Evolutionary conservation across 371 early-diverging fungal species (phyloP).

Genomic region (Haplosporangium sp.): DNA sequence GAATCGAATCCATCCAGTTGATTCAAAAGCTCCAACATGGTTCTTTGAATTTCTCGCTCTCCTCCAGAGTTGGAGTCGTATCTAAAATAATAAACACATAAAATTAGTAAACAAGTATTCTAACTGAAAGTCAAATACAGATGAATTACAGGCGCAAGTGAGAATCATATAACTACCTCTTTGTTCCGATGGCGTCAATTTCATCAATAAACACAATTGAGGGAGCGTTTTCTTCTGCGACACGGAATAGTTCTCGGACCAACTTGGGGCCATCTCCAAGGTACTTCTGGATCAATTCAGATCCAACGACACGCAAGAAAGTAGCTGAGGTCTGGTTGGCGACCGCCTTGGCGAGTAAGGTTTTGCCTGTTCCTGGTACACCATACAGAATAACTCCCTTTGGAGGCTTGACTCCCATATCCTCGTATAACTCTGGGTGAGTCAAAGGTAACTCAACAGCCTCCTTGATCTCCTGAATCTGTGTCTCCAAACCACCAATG

Average conservation of each 20-base stretch:
- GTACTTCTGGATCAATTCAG: slow-evolving; percentile 99
- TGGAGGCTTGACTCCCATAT: slow-evolving; percentile 99
- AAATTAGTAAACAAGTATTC: not conserved
- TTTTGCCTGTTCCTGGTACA: slow-evolving; percentile 99
- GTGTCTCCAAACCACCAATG: slow-evolving; percentile 99
- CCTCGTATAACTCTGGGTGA: slow-evolving; percentile 99
- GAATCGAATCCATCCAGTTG: slow-evolving; percentile 99
- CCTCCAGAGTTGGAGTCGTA: slow-evolving; percentile 99
- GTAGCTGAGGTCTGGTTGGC: slow-evolving; percentile 99
- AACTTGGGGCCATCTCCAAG: slow-evolving; percentile 99
- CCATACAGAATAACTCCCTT: slow-evolving; percentile 99
- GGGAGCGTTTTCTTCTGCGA: slow-evolving; percentile 99
- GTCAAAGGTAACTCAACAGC: slow-evolving; percentile 99
- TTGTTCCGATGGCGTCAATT: slow-evolving; percentile 99
- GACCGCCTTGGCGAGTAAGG: slow-evolving; percentile 99
- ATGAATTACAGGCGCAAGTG: not conserved
- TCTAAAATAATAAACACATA: slow-evolving; percentile 45
- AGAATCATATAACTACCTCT: slow-evolving; percentile 68
- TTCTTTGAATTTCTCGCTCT: slow-evolving; percentile 99
- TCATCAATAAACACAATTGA: slow-evolving; percentile 99
- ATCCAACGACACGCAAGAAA: slow-evolving; percentile 99
- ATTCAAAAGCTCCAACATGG: slow-evolving; percentile 99
- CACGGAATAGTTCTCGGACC: slow-evolving; percentile 99
- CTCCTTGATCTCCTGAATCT: slow-evolving; percentile 99
- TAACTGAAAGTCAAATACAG: not conserved